These are phyloP conservation scores for Citropsis articulata DNA, from an alignment of 345 rosid species.

Conservation along the genomic window DNA sequence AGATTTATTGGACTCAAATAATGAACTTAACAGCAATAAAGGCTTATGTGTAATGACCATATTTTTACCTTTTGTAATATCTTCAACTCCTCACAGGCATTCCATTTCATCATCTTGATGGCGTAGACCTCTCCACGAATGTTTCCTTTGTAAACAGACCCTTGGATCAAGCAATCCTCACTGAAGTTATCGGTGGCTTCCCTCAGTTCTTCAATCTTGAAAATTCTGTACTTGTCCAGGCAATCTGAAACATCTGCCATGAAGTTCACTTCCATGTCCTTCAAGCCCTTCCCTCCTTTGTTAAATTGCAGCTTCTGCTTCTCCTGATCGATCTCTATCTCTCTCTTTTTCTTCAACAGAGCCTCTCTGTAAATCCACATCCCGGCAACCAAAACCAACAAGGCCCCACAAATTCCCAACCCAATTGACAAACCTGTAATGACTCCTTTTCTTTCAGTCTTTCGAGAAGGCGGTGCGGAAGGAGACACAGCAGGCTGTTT, in stretches of 20 bases:
- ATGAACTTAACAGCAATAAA: constrained; percentile 8
- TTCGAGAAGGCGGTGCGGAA: constrained; percentile 15
- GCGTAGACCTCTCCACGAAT: constrained; percentile 53
- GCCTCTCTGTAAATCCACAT: constrained; percentile 28
- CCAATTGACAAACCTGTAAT: constrained; percentile 52
- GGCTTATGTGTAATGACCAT: neutral
- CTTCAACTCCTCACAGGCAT: constrained; percentile 71
- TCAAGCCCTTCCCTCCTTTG: constrained; percentile 20
- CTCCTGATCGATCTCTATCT: constrained; percentile 24
- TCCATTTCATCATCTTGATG: constrained; percentile 75
- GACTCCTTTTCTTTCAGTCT: constrained; percentile 39
- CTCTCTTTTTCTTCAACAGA: constrained; percentile 23
- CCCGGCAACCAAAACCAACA: constrained; percentile 30
- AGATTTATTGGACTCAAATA: neutral
- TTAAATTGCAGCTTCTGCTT: constrained; percentile 19
- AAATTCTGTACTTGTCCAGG: constrained; percentile 64
- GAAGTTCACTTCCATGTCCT: constrained; percentile 38
- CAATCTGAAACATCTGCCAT: constrained; percentile 74
- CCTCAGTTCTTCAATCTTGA: constrained; percentile 54
- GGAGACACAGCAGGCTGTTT: constrained; percentile 39
- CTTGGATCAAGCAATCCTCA: constrained; percentile 51
- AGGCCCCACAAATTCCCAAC: constrained; percentile 36
- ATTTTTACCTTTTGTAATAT: constrained; percentile 66
- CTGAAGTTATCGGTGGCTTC: constrained; percentile 57
- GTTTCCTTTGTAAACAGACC: constrained; percentile 60